Base-by-base conservation (phyloP, 2,329 filamentous ascomycete genomes). In the Rhynchosporium agropyri region DNA sequence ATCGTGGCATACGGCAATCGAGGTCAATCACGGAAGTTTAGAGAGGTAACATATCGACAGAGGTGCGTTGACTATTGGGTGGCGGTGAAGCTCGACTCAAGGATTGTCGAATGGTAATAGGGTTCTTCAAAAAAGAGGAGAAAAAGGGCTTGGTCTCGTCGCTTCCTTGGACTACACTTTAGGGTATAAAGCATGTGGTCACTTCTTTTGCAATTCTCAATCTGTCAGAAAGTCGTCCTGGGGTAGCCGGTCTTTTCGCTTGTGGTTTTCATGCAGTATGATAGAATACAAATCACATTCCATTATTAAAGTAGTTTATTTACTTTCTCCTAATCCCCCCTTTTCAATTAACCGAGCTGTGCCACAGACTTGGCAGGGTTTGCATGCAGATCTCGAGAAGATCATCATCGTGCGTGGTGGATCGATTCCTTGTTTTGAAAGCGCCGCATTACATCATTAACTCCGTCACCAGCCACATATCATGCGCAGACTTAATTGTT, bases 371-470 rank as follows among this genome's bases (percentile, higher is more conserved):
- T 42, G 20, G 36, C 55, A 58, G 55, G 55, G 55, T 20, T 58
- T 4, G 10, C 26, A 46, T 28, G 55, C 29, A 48, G 54, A 46
- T 46, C 40, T 46, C 55, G 42, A 13, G 2, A 29, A 10, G 10
- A 42, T 42, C 51, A 54, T 42, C 33, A 42, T 42, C 51, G 33
- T 36, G 33, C 51, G 33, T 36, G 33, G 33, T 36, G 33, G 33
- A 36, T 5, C 5, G 10, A 26, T 58, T 58, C 55, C 55, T 28
- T 58, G 55, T 58, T 58, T 58, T 29, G 31, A 42, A 46, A 20
- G 50, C 58, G 58, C 58, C 58, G 38, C 58, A 61, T 61, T 61
- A 61, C 58, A 61, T 61, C 58, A 61, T 43, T 12, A 29, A 45
- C n/a, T 7, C 33, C 55, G 36, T 33, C 50, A 60, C 28, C 45